Base-by-base conservation (phyloP, 1,139 yeast genomes). In the Geotrichum cucujoidarum region DNA sequence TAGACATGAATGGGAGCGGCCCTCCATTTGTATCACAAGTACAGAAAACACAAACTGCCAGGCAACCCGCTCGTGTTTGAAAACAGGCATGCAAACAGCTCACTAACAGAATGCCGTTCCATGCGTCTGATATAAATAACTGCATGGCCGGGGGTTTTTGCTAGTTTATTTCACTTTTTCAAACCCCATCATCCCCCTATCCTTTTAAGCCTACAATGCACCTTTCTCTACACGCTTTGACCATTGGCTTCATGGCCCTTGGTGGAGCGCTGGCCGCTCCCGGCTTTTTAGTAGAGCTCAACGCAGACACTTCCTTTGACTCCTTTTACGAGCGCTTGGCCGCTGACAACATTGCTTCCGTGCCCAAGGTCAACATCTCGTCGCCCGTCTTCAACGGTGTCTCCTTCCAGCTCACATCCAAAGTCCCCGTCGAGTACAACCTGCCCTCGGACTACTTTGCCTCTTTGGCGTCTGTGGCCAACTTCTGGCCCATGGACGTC, bases 301-400 rank as follows among this genome's bases (percentile, higher is more conserved):
- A 35, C 22, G n/a, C 38, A 2, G 3, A 3, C 8, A 7, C 16
- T n/a, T 8, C 37, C 2, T n/a, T n/a, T 21, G 30, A 37, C n/a
- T 13, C 16, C 32, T 45, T 45, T 13, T 40, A 40, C 31, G 22
- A 18, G 5, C 27, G 20, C 16, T 18, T 43, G 7, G 16, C 17
- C 14, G 22, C 40, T 34, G 50, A 46, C 29, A 25, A 24, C 4
- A 18, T 43, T 3, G 40, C 22, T n/a, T 25, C 35, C 8, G 16
- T 33, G 2, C 22, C 44, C 2, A 44, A 37, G 2, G 22, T 20
- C 8, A 46, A 42, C 39, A 35, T 35, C 43, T 43, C 47, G 18
- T 27, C 47, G 6, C 17, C 33, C 5, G 42, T 24, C 4, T 43
- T 50, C 22, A 18, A 33, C 14, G 54, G 53, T 16, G 45, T 45